phyloP scores from a whole-genome alignment of 2,329 filamentous ascomycete genomes.

The Mariannaea sp. region DNA sequence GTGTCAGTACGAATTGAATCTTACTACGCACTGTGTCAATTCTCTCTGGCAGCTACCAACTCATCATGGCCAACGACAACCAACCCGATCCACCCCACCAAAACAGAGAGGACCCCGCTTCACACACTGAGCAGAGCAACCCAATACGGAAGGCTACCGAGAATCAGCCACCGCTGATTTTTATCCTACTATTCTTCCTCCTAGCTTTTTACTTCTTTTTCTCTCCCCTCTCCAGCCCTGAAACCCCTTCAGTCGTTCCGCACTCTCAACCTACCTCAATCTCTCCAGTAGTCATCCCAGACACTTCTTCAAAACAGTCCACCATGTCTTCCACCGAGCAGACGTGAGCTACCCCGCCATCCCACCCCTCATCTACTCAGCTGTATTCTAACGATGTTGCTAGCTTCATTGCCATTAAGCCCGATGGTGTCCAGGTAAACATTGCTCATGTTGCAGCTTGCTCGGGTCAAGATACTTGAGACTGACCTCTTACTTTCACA shows the following conservation, averaged over 20 bases:
- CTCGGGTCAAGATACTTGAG: background rate
- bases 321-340: conserved; percentile 78
- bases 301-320: conserved; percentile 40
- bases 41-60: conserved; percentile 37
- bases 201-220: conserved; percentile 45
- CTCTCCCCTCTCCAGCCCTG: conserved; percentile 38
- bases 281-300: conserved; percentile 36
- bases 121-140: conserved; percentile 32
- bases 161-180: conserved; percentile 52
- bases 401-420: conserved; percentile 99
- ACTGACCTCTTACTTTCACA: conserved; percentile 47
- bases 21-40: conserved; percentile 21
- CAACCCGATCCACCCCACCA: conserved; percentile 43
- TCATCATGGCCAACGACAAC: conserved; percentile 40
- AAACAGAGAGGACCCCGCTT: conserved; percentile 43
- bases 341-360: conserved; percentile 69
- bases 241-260: conserved; percentile 37
- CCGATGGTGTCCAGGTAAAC: conserved; percentile 95
- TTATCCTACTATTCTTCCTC: conserved; percentile 47
- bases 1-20: conserved; percentile 35
- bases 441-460: background rate
- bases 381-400: conserved; percentile 36
- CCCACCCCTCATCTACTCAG: conserved; percentile 27
- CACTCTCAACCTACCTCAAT: conserved; percentile 40
- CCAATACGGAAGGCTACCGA: conserved; percentile 40